Evolutionary conservation across 2,329 filamentous ascomycete genomes (phyloP), one percentile per base, ranked within the genome.

Genomic region (Raffaelea deltoideospora): DNA sequence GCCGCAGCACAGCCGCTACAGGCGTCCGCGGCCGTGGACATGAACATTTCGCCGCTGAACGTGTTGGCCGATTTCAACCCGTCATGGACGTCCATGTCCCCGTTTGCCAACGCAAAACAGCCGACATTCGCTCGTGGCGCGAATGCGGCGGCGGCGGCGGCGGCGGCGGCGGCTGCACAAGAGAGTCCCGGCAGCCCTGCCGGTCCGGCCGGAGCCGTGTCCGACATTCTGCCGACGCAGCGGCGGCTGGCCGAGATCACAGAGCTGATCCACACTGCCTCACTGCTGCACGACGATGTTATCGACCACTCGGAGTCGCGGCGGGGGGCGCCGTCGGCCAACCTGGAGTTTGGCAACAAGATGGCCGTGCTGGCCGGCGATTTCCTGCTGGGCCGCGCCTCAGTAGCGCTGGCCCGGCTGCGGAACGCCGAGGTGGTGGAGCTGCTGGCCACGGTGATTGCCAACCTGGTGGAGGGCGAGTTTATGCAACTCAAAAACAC

Each of bases 401-500:
- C 90, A 0, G 87, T 96, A 7, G 88, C 88, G 6, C 69, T 98
- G 30, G 90, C 90, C 13, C 76, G 90, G 30, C 63, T 98, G 41
- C 75, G 88, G 23, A 85, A 98, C 52, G 81, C 87, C 31, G 90
- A 98, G 58, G 90, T 98, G 3, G 85, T 86, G 9, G 90, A 98
- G 61, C 70, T 98, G 8, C 65, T 98, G 22, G 86, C 90, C 4
- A 96, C 88, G 1, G 90, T 96, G 30, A 96, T 98, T 48, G 88
- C 90, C 31, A 98, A 98, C 55, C 66, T 98, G 20, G 87, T 98
- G 17, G 90, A 98, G 61, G 90, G 90, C 52, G 90, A 98, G 59
- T 96, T 98, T 64, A 98, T 98, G 90, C 90, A 98, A 64, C 66
- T 98, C 49, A 92, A 94, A 63, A 98, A 98, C 59, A 96, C 90